Evolutionary conservation across 306 rosid species (phyloP), one percentile per base, ranked within the genome.

Genomic region (Purshia tridentata): DNA sequence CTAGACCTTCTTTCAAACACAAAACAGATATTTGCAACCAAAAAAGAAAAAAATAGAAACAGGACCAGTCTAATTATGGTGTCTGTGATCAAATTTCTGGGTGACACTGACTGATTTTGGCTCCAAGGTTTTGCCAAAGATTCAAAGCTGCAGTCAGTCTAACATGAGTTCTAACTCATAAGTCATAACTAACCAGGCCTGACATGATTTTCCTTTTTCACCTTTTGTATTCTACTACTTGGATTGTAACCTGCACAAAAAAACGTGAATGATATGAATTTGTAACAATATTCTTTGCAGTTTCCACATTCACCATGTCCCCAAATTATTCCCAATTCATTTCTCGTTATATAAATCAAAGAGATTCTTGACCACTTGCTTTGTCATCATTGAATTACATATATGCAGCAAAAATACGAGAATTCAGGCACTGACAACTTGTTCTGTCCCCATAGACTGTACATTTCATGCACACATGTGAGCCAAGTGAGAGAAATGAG

Each of bases 1-100:
- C 76, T 73, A 67, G 74, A 55, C 42, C 42, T 42, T 63, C 55
- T 73, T 55, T 55, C 77, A 16, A 60, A 70, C 20, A 37, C 22
- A 39, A 14, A 70, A 55, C 83, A 48, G 67, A 65, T 40, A 57
- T 55, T 29, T 29, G 35, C 76, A 70, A 54, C 18, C 12, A 54
- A 67, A 53, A 23, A 48, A 50, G 41, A 58, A 13, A 74, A 9
- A 55, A 39, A n/a, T n/a, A n/a, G n/a, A 45, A 78, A 8, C 53
- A 23, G 44, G 37, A 37, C 40, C 61, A 72, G 13, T 60, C 59
- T 10, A 18, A 54, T 2, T 42, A 20, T 40, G 20, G 7, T 13
- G 60, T 35, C 19, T 54, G 2, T 4, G 35, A 29, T 29, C 35
- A 29, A 29, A 29, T 29, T 29, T 29, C 35, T 29, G 35, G 35